These are phyloP conservation scores for Melampsora americana DNA, from an alignment of 1,284 basidiomycete genomes.

Conservation along the genomic window DNA sequence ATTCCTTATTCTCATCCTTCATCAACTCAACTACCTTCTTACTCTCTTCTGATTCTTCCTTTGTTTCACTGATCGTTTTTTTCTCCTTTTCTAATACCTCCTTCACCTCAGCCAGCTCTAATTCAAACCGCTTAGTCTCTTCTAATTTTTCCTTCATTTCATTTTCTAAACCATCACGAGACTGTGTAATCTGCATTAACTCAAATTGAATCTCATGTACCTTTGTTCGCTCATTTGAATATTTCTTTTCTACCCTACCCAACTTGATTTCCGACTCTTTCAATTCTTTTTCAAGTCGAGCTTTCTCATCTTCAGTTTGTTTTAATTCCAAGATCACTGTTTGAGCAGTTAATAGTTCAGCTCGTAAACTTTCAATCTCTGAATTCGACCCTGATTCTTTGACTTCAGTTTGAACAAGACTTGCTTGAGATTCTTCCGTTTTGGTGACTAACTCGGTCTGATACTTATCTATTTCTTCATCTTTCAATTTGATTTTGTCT, in stretches of 20 bases:
- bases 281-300: no score
- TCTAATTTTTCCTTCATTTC: not conserved
- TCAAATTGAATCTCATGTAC: conserved; percentile 35
- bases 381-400: no score
- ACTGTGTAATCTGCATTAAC: conserved; percentile 35
- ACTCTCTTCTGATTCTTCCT: not conserved
- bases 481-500: not conserved
- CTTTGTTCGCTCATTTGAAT: conserved; percentile 23
- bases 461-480: not conserved
- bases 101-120: not conserved
- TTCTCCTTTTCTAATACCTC: not conserved
- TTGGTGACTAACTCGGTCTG: not conserved
- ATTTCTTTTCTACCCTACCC: conserved; percentile 18
- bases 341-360: no score
- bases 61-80: not conserved
- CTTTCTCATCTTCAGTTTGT: not conserved
- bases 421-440: not conserved
- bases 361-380: no score
- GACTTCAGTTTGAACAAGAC: conserved; percentile 10
- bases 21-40: not conserved
- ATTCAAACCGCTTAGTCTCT: not conserved
- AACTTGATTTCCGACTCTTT: no score
- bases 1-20: not conserved
- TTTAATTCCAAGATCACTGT: not conserved
- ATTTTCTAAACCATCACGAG: conserved; percentile 15